Base-by-base conservation (phyloP, 2,329 filamentous ascomycete genomes). In the Colletotrichum sp. region DNA sequence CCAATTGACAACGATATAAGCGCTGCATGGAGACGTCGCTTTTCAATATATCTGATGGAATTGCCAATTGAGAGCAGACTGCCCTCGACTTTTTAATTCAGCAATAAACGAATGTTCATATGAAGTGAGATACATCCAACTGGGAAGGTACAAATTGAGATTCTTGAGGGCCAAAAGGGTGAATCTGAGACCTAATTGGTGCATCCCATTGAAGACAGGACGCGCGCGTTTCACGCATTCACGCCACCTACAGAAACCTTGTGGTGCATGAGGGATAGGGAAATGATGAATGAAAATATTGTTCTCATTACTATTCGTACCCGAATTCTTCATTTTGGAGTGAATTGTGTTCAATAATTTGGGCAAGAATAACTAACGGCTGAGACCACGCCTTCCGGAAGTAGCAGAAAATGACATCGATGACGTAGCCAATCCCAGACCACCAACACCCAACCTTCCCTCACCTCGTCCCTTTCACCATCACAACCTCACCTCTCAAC, bases 401-500 rank as follows among this genome's bases (percentile, higher is more conserved):
- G 44, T 52, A 22, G 44, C n/a, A 22, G 39, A 52, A 57, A 74
- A 65, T 32, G 64, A 30, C 65, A 77, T 77, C 67, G 72, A 77
- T 77, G 75, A 77, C 75, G 75, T 77, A 77, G 52, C 12, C 25
- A 39, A 36, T 27, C 44, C 25, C 59, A 63, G 13, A 63, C n/a
- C 71, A 60, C 36, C 74, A 27, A 27, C 25, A 28, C 15, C 61
- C 55, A 77, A 64, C 34, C 39, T 13, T 39, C 57, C 44, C 59
- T 34, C 59, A 30, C 59, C 13, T 36, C n/a, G 22, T 22, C 44
- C 6, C 44, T 52, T n/a, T 22, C 11, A 22, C n/a, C 44, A 22
- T 52, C 44, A 22, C 19, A 30, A 61, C 59, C 30, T 13, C 59
- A 61, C 7, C 30, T 61, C 30, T 22, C 59, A 5, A 32, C 57